Percentiles rank a stretch among this genome's conserved stretches.
Conservation (phyloP, 2,329 filamentous ascomycete species). For the Fusarium protoensiforme region DNA sequence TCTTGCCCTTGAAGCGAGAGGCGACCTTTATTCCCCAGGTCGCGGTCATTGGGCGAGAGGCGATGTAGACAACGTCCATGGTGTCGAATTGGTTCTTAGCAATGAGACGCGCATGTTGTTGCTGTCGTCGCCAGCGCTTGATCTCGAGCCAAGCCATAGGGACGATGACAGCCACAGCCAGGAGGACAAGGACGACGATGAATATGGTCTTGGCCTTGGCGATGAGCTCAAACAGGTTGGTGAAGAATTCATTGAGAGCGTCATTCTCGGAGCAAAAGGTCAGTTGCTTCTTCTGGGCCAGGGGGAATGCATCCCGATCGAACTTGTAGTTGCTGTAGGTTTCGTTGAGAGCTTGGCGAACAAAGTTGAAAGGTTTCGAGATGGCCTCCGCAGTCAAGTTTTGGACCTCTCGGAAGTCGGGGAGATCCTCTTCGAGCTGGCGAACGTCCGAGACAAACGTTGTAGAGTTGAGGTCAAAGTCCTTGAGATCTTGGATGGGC, state of each 20-base stretch:
- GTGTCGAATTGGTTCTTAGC: slow-evolving; percentile 76
- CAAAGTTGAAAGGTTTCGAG: slow-evolving; percentile 81
- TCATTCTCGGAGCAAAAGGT: slow-evolving; percentile 91
- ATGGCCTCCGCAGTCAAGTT: slow-evolving; percentile 83
- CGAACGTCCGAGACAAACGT: slow-evolving; percentile 76
- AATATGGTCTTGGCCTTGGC: slow-evolving; percentile 78
- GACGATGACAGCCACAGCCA: slow-evolving; percentile 78
- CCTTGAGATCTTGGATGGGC: slow-evolving; percentile 73
- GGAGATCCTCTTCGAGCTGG: slow-evolving; percentile 81
- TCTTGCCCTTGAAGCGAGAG: slow-evolving; percentile 70
- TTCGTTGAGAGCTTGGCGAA: slow-evolving; percentile 78
- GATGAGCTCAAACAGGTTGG: slow-evolving; percentile 74
- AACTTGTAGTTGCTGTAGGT: slow-evolving; percentile 81
- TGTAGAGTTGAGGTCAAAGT: slow-evolving; percentile 74
- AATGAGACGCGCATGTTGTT: slow-evolving; percentile 75
- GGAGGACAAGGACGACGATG: slow-evolving; percentile 76
- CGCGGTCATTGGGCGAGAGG: slow-evolving; percentile 82
- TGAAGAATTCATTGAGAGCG: slow-evolving; percentile 86
- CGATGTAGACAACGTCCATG: slow-evolving; percentile 90
- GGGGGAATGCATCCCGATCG: slow-evolving; percentile 80
- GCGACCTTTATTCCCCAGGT: slow-evolving; percentile 77
- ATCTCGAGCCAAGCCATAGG: slow-evolving; percentile 87
- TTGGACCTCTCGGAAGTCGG: slow-evolving; percentile 84
- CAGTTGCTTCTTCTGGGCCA: slow-evolving; percentile 84
- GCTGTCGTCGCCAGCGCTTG: slow-evolving; percentile 78